Evolutionary conservation across 805 yeast species (phyloP).

Genomic region (Metschnikowia henanensis): DNA sequence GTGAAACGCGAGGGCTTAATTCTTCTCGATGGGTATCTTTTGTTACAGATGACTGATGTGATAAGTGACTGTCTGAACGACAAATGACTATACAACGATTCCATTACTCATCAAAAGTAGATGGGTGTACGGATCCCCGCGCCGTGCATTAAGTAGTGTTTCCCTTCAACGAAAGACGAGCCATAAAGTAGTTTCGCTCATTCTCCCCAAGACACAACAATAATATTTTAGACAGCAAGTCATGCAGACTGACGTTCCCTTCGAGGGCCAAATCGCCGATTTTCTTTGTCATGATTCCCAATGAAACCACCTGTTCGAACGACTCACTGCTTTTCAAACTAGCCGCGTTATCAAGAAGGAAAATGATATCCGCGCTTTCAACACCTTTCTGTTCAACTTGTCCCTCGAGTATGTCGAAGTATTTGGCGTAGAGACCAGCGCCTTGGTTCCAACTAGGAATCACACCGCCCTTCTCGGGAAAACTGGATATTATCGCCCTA

Average conservation of each 20-base stretch:
- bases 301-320: slow-evolving; percentile 38
- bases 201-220: slow-evolving; percentile 47
- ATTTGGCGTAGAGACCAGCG: slow-evolving; percentile 57
- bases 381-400: slow-evolving; percentile 16
- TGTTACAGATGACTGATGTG: too few species aligned
- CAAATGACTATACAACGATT: not conserved
- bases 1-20: too few species aligned
- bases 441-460: slow-evolving; percentile 56
- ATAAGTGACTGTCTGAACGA: too few species aligned
- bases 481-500: slow-evolving; percentile 36
- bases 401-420: slow-evolving; percentile 32
- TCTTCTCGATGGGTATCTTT: too few species aligned
- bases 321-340: slow-evolving; percentile 27
- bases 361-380: slow-evolving; percentile 28
- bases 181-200: slow-evolving; percentile 37
- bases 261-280: slow-evolving; percentile 43
- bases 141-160: not conserved
- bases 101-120: not conserved
- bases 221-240: slow-evolving; percentile 33
- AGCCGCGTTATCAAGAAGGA: slow-evolving; percentile 48
- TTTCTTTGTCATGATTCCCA: slow-evolving; percentile 51
- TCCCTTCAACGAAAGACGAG: slow-evolving; percentile 5
- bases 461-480: slow-evolving; percentile 41
- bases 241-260: slow-evolving; percentile 13
- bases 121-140: slow-evolving; percentile 6